Evolutionary conservation across 805 yeast genomes (phyloP).

Genomic region (Metschnikowia cerradonensis): DNA sequence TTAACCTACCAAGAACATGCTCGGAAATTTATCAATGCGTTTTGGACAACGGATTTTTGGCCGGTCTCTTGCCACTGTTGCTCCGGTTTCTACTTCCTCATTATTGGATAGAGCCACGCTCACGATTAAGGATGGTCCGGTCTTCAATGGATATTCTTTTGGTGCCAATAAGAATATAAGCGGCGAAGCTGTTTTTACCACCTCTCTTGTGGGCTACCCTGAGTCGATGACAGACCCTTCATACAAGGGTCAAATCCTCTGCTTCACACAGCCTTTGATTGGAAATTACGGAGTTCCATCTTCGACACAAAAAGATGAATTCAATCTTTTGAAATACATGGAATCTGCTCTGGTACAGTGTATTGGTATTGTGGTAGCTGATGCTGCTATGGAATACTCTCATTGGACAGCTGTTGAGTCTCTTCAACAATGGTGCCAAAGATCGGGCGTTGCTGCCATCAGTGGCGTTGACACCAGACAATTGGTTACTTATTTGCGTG

Average conservation of each 20-base stretch:
- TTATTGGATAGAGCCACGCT: slow-evolving; percentile 78
- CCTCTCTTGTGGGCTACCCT: slow-evolving; percentile 97
- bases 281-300: slow-evolving; percentile 99
- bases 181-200: slow-evolving; percentile 98
- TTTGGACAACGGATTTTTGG: slow-evolving; percentile 9
- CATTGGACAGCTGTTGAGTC: slow-evolving; percentile 99
- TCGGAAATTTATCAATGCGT: neutral
- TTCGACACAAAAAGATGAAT: slow-evolving; percentile 73
- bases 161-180: slow-evolving; percentile 91
- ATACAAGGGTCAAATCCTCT: slow-evolving; percentile 92
- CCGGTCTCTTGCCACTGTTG: slow-evolving; percentile 33
- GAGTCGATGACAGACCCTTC: slow-evolving; percentile 99
- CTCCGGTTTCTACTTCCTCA: slow-evolving; percentile 31
- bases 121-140: slow-evolving; percentile 89
- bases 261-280: slow-evolving; percentile 93
- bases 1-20: neutral
- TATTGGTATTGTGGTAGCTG: slow-evolving; percentile 93
- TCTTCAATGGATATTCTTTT: slow-evolving; percentile 88
- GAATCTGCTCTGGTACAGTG: slow-evolving; percentile 92
- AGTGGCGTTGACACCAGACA: slow-evolving; percentile 98
- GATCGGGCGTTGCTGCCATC: slow-evolving; percentile 92
- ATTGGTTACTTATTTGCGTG: slow-evolving; percentile 87
- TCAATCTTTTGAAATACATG: slow-evolving; percentile 79
- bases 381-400: slow-evolving; percentile 92
- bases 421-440: slow-evolving; percentile 90